phyloP scores from a whole-genome alignment of 1,284 basidiomycete species.

The Puccinia triticina region DNA sequence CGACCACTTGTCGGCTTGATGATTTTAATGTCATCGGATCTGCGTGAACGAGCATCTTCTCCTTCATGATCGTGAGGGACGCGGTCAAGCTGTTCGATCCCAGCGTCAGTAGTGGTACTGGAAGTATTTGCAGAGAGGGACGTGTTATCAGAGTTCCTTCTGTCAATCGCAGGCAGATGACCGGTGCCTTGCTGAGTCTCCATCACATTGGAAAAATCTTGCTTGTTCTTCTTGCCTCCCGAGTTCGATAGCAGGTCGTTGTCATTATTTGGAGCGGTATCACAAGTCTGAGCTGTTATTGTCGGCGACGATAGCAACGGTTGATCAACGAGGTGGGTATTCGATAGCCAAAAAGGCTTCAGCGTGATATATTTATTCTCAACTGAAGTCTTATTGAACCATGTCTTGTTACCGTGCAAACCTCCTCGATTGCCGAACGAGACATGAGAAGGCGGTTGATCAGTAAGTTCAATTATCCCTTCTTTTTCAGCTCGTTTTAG shows the following conservation, averaged over 20 bases:
- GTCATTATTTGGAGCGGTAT: neutral
- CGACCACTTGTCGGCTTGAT: neutral
- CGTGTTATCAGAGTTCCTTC: slow-evolving; percentile 8
- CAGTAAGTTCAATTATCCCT: slow-evolving; percentile 6
- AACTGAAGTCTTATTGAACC: too few relatives aligned
- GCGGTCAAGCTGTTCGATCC: neutral
- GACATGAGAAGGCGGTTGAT: neutral
- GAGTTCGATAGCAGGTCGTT: neutral
- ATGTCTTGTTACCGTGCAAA: neutral
- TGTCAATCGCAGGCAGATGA: neutral
- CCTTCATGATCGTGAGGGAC: neutral
- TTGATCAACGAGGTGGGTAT: neutral
- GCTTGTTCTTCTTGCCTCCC: neutral
- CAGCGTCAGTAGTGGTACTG: neutral
- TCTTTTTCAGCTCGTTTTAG: neutral
- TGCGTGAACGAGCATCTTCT: neutral
- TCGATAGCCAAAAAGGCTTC: slow-evolving; percentile 6
- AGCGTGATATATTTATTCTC: slow-evolving; percentile 10
- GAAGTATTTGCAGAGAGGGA: neutral
- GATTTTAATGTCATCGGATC: neutral
- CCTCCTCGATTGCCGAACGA: neutral
- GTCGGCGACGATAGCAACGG: slow-evolving; percentile 1
- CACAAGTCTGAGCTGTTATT: neutral
- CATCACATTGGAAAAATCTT: neutral
- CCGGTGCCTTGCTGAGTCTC: neutral